Evolutionary conservation across 257 asterid genomes (phyloP).

Genomic region (Eustoma russellianum): DNA sequence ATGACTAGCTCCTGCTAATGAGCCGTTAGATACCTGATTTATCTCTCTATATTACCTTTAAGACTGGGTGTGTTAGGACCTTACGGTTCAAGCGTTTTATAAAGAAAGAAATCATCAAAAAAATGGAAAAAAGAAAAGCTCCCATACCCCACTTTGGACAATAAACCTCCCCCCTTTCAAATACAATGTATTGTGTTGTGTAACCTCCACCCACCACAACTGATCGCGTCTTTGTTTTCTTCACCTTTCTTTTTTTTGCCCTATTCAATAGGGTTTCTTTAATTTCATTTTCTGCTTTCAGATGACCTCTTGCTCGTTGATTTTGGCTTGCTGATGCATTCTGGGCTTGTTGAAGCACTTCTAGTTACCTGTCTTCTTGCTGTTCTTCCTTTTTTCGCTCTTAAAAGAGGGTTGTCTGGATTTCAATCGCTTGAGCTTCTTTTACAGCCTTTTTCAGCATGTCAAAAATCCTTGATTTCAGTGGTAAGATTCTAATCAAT

Average conservation of each 20-base stretch:
- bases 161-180: background rate
- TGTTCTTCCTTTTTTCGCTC: conserved; percentile 28
- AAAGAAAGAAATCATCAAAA: too few species aligned
- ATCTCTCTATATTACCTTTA: too few species aligned
- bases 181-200: conserved; percentile 4
- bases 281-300: conserved; percentile 31
- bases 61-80: too few species aligned
- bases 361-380: conserved; percentile 25
- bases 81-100: too few species aligned
- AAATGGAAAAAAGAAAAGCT: too few species aligned
- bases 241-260: conserved; percentile 40
- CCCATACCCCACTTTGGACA: too few species aligned
- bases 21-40: too few species aligned
- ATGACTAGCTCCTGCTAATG: too few species aligned
- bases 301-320: conserved; percentile 13
- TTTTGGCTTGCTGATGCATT: conserved; percentile 48
- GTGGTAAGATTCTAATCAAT: conserved; percentile 40
- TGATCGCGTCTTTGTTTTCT: background rate
- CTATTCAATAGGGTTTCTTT: conserved; percentile 66
- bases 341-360: conserved; percentile 21
- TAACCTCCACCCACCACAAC: conserved; percentile 15
- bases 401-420: conserved; percentile 16
- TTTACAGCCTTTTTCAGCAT: conserved; percentile 29
- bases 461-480: conserved; percentile 71
- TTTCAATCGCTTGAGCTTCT: conserved; percentile 19